Conservation (phyloP, 768 basidiomycete genomes). For the Mycena crocata region DNA sequence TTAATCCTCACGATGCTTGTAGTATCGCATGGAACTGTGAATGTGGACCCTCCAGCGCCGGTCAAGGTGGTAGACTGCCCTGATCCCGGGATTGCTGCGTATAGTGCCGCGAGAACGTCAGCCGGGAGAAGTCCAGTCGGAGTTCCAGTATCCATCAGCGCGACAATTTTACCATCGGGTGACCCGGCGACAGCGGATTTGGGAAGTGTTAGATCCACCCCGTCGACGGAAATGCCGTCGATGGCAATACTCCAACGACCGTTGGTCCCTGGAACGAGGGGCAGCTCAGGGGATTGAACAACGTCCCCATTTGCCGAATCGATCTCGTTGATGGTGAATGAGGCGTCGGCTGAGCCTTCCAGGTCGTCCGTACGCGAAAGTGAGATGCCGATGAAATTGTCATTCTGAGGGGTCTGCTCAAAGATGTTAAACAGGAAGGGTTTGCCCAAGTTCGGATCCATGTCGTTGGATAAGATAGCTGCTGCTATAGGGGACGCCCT, state of each 20-base stretch:
- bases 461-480: not conserved
- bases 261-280: not conserved
- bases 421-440: conserved; percentile 12
- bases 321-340: not conserved
- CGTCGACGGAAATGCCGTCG: not conserved
- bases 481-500: not conserved
- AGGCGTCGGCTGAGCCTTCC: not conserved
- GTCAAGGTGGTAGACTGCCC: not conserved
- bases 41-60: too few relatives aligned
- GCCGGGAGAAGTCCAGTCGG: not conserved
- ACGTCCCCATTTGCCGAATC: not conserved
- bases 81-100: not conserved
- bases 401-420: not conserved
- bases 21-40: not conserved
- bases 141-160: not conserved
- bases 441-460: not conserved
- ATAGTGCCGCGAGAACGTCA: not conserved
- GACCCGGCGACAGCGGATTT: not conserved
- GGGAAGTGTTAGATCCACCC: not conserved
- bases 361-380: conserved; percentile 1
- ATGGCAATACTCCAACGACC: not conserved
- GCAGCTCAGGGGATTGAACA: not conserved
- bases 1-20: not conserved
- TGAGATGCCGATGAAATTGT: conserved; percentile 10
- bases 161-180: not conserved